Percentiles rank a stretch among this genome's conserved stretches.
These are phyloP conservation scores for Dentipellis fragilis DNA, from an alignment of 768 basidiomycete species.

Conservation along the genomic window DNA sequence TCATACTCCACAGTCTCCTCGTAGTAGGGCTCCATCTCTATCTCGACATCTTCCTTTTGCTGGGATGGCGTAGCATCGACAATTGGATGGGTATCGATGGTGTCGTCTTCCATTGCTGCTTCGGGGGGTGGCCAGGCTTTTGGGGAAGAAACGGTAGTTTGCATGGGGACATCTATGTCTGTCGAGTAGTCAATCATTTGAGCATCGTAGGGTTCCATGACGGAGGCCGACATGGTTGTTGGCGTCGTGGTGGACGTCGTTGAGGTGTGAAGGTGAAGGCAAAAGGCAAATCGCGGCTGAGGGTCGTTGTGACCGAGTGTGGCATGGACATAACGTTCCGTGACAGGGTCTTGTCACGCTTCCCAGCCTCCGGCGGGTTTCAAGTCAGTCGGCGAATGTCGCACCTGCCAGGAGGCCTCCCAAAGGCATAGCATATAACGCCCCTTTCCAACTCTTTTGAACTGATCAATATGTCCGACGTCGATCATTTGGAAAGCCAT, in stretches of 20 bases:
- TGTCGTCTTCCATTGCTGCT: constrained; percentile 14
- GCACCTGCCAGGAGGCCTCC: too few relatives aligned
- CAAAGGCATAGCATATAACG: too few relatives aligned
- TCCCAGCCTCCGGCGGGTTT: too few relatives aligned
- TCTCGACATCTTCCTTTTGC: constrained; percentile 13
- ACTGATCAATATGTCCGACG: too few relatives aligned
- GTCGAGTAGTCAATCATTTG: constrained; percentile 14
- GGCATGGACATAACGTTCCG: not conserved
- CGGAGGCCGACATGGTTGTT: constrained; percentile 10
- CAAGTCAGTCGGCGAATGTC: too few relatives aligned
- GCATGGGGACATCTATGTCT: constrained; percentile 14
- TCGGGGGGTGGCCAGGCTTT: constrained; percentile 12
- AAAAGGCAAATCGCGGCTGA: too few relatives aligned
- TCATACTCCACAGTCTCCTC: constrained; percentile 12
- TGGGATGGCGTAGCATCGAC: constrained; percentile 3
- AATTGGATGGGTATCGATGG: constrained; percentile 2
- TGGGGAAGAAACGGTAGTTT: constrained; percentile 13
- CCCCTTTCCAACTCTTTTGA: too few relatives aligned
- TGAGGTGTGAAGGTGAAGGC: not conserved
- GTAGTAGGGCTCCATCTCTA: constrained; percentile 15
- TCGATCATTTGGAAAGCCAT: too few relatives aligned
- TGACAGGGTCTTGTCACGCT: too few relatives aligned
- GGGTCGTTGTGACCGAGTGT: not conserved
- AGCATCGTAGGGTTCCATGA: constrained; percentile 14
- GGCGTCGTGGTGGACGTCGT: not conserved